phyloP scores from a whole-genome alignment of 2,329 filamentous ascomycete species.

The Dichotomopilus funicola region DNA sequence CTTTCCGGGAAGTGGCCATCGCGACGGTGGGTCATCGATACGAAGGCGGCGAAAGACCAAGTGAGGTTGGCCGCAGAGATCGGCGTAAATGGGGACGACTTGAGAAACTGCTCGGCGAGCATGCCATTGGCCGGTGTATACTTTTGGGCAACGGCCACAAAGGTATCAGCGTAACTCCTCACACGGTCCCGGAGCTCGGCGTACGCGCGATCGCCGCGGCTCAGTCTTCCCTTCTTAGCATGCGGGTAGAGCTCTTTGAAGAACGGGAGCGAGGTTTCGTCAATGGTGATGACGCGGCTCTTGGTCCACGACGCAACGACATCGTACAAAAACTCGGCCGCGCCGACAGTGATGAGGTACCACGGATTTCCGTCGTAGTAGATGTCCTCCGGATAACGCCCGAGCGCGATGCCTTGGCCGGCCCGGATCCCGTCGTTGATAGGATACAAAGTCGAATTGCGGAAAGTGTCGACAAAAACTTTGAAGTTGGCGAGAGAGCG shows the following conservation, averaged over 20 bases:
- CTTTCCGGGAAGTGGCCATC: constrained; percentile 28
- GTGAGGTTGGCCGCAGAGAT: constrained; percentile 43
- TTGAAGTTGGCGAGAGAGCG: constrained; percentile 70
- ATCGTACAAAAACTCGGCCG: constrained; percentile 73
- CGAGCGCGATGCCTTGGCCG: constrained; percentile 53
- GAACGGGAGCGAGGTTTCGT: constrained; percentile 58
- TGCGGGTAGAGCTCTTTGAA: constrained; percentile 58
- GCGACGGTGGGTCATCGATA: constrained; percentile 39
- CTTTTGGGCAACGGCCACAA: constrained; percentile 52
- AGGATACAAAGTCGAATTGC: constrained; percentile 50
- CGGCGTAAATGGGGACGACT: constrained; percentile 29
- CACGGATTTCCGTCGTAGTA: constrained; percentile 76
- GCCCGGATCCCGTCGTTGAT: constrained; percentile 59
- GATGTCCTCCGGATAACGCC: constrained; percentile 62
- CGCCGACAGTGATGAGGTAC: constrained; percentile 69
- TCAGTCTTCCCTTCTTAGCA: constrained; percentile 33
- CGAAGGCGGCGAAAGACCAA: constrained; percentile 47
- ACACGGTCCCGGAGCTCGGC: too few relatives aligned
- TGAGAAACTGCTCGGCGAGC: constrained; percentile 49
- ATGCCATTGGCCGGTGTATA: constrained; percentile 58
- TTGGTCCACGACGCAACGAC: constrained; percentile 63
- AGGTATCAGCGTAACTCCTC: constrained; percentile 45
- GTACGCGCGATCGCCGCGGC: too few relatives aligned
- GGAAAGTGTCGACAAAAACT: constrained; percentile 66
- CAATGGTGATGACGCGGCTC: constrained; percentile 56